These are phyloP conservation scores for Candida glucosophila DNA, from an alignment of 1,139 yeast species.

Conservation along the genomic window DNA sequence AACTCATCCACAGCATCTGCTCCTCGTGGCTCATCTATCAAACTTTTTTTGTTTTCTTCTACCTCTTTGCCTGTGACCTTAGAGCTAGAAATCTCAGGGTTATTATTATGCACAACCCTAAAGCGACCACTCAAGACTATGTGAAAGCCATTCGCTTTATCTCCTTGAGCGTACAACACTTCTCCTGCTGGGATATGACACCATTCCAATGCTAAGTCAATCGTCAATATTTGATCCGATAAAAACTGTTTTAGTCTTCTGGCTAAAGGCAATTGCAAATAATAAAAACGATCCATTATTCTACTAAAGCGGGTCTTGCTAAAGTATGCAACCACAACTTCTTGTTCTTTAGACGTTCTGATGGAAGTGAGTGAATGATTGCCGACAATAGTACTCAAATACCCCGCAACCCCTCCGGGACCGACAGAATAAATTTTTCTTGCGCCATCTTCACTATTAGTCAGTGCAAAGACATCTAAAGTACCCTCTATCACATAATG, in stretches of 20 bases:
- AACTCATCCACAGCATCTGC: constrained; percentile 17
- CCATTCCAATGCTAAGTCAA: constrained; percentile 95
- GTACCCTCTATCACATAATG: constrained; percentile 74
- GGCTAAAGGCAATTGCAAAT: constrained; percentile 71
- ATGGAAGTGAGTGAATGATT: constrained; percentile 71
- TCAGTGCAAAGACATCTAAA: constrained; percentile 47
- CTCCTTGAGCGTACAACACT: constrained; percentile 71
- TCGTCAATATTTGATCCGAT: constrained; percentile 57
- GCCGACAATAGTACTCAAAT: constrained; percentile 72
- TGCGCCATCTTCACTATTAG: constrained; percentile 1
- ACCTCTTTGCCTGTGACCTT: constrained; percentile 5
- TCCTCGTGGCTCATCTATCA: constrained; percentile 4
- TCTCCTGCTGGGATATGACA: constrained; percentile 83
- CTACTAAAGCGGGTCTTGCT: constrained; percentile 55
- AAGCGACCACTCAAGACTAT: constrained; percentile 86
- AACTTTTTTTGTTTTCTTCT: background rate
- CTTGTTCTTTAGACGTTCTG: constrained; percentile 43
- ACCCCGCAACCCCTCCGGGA: constrained; percentile 85
- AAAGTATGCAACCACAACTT: constrained; percentile 63
- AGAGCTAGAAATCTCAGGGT: constrained; percentile 5
- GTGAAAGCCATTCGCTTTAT: constrained; percentile 86
- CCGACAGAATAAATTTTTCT: constrained; percentile 45
- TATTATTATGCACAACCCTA: constrained; percentile 44
- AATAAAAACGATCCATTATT: constrained; percentile 67
- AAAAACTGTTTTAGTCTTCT: constrained; percentile 58